phyloP scores from a whole-genome alignment of 1,284 basidiomycete genomes.

The Pterula multifida region DNA sequence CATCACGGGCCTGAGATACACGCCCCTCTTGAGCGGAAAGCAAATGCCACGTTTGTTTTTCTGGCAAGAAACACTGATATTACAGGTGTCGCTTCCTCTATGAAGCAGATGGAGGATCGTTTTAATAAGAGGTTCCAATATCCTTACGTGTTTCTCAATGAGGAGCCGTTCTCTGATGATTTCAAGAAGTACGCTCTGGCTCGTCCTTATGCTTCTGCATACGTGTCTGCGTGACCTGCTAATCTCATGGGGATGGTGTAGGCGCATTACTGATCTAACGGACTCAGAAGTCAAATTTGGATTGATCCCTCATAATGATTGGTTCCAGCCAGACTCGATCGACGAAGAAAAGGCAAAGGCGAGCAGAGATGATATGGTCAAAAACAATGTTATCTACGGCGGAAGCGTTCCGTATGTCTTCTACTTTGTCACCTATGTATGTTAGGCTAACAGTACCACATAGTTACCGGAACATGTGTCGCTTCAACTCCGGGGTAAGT shows the following conservation, averaged over 20 bases:
- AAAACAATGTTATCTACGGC: slow-evolving; percentile 21
- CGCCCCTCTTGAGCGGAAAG: slow-evolving; percentile 21
- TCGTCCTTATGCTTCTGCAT: background rate
- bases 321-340: slow-evolving; percentile 43
- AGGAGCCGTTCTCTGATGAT: slow-evolving; percentile 33
- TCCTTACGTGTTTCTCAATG: slow-evolving; percentile 40
- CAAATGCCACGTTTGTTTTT: slow-evolving; percentile 39
- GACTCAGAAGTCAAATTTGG: slow-evolving; percentile 12
- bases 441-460: background rate
- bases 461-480: slow-evolving; percentile 79
- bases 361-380: slow-evolving; percentile 34
- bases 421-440: background rate
- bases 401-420: slow-evolving; percentile 9
- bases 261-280: background rate
- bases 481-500: slow-evolving; percentile 86
- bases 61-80: slow-evolving; percentile 46
- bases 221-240: background rate
- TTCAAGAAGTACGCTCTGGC: slow-evolving; percentile 26
- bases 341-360: slow-evolving; percentile 39
- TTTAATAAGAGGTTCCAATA: slow-evolving; percentile 37
- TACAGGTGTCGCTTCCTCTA: slow-evolving; percentile 24
- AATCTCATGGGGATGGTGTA: background rate
- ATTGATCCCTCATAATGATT: slow-evolving; percentile 19
- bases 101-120: slow-evolving; percentile 21
- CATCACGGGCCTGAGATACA: slow-evolving; percentile 17